Conservation (phyloP, 805 yeast genomes). For the Cephaloascus fragrans region DNA sequence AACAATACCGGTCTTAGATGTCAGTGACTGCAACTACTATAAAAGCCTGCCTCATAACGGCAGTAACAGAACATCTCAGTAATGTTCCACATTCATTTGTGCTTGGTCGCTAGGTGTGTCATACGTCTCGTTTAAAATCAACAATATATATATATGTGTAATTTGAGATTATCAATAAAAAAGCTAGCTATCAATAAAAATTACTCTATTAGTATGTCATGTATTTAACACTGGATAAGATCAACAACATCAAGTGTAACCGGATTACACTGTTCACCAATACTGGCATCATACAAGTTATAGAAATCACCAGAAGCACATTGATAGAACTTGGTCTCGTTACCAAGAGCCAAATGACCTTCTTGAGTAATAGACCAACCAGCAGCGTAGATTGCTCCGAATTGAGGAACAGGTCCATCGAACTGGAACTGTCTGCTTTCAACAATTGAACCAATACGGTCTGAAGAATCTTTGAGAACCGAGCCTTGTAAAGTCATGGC, state of each 20-base stretch:
- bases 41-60: too few species aligned
- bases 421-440: conserved; percentile 27
- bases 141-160: too few species aligned
- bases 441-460: conserved; percentile 27
- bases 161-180: too few species aligned
- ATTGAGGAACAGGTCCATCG: conserved; percentile 30
- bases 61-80: too few species aligned
- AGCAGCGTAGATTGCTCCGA: conserved; percentile 25
- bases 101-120: too few species aligned
- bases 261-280: conserved; percentile 24
- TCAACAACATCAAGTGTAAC: conserved; percentile 27
- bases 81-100: too few species aligned
- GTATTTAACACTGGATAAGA: conserved; percentile 18
- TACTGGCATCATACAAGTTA: conserved; percentile 23
- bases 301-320: conserved; percentile 29
- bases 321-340: conserved; percentile 21
- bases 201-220: too few species aligned
- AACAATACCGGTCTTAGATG: too few species aligned
- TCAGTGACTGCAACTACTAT: too few species aligned
- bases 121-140: too few species aligned
- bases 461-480: conserved; percentile 18
- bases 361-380: conserved; percentile 25
- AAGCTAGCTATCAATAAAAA: too few species aligned
- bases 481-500: conserved; percentile 19
- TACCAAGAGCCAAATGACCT: conserved; percentile 24